These are phyloP conservation scores for Tricholoma sp. DNA, from an alignment of 768 basidiomycete genomes.

Conservation along the genomic window DNA sequence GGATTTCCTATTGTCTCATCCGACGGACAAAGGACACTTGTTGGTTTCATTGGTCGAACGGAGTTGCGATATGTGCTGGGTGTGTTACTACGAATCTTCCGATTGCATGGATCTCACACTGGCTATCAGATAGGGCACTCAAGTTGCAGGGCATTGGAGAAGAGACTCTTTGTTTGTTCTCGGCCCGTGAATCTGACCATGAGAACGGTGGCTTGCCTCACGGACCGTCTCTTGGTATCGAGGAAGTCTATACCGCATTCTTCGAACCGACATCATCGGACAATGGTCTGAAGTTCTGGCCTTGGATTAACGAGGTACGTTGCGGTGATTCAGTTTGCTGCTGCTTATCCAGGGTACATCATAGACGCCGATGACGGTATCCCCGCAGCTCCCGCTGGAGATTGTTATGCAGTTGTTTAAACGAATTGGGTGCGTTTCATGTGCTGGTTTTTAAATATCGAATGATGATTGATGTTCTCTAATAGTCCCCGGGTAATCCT, in stretches of 20 bases:
- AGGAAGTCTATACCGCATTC: constrained; percentile 58
- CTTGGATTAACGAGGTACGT: constrained; percentile 92
- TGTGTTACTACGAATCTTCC: constrained; percentile 23
- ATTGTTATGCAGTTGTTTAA: constrained; percentile 98
- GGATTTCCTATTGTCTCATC: constrained; percentile 87
- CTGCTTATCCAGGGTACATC: not conserved
- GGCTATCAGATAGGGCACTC: constrained; percentile 59
- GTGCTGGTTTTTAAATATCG: not conserved
- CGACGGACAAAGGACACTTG: constrained; percentile 52
- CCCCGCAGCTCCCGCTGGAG: constrained; percentile 88
- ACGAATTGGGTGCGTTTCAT: constrained; percentile 80
- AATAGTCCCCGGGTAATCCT: constrained; percentile 91
- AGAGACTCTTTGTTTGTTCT: constrained; percentile 73
- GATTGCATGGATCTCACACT: not conserved
- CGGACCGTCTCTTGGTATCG: constrained; percentile 50
- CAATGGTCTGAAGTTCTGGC: constrained; percentile 65
- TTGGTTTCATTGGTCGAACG: constrained; percentile 85
- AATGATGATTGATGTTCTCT: constrained; percentile 1
- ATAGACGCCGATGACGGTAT: constrained; percentile 87
- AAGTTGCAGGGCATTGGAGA: constrained; percentile 54
- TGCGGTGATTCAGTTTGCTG: not conserved
- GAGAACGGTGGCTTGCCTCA: constrained; percentile 45
- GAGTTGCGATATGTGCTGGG: constrained; percentile 86
- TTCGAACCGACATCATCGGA: constrained; percentile 55
- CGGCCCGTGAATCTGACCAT: constrained; percentile 44